A percentile compares a stretch with the other conserved stretches of the same genome.
phyloP scores from a whole-genome alignment of 306 rosid genomes.

The Castanea crenata region DNA sequence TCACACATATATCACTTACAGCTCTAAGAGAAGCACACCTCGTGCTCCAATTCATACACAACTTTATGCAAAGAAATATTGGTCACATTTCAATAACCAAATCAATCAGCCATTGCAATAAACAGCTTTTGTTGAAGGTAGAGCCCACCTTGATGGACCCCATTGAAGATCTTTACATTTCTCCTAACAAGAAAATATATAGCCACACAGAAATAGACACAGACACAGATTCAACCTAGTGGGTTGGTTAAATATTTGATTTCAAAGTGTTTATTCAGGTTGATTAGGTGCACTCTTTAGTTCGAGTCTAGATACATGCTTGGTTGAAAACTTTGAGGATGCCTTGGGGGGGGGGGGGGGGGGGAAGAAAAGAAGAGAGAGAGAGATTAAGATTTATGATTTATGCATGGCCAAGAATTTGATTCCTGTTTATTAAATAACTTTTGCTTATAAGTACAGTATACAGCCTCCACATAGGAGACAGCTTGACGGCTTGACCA shows the following conservation, averaged over 20 bases:
- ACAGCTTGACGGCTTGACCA: slow-evolving; percentile 46
- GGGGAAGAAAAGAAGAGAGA: neutral
- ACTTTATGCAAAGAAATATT: no score
- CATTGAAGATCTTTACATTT: neutral
- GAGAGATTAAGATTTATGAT: neutral
- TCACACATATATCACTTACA: no score
- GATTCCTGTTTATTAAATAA: slow-evolving; percentile 29
- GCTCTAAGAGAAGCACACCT: no score
- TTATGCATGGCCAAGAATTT: slow-evolving; percentile 27
- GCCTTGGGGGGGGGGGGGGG: no score
- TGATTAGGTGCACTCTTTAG: no score
- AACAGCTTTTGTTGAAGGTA: neutral
- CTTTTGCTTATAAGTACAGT: neutral
- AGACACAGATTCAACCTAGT: neutral
- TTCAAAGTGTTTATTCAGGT: no score
- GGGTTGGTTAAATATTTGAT: no score
- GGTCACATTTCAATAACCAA: no score
- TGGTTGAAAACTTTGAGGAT: no score
- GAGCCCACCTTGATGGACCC: slow-evolving; percentile 29
- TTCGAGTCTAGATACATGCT: no score
- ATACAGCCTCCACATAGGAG: slow-evolving; percentile 63
- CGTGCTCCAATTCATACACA: no score
- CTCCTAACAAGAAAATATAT: neutral
- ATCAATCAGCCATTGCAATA: neutral
- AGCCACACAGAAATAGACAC: slow-evolving; percentile 11